These are phyloP conservation scores for Boletellus deceptivus DNA, from an alignment of 1,284 basidiomycete genomes.

Conservation along the genomic window DNA sequence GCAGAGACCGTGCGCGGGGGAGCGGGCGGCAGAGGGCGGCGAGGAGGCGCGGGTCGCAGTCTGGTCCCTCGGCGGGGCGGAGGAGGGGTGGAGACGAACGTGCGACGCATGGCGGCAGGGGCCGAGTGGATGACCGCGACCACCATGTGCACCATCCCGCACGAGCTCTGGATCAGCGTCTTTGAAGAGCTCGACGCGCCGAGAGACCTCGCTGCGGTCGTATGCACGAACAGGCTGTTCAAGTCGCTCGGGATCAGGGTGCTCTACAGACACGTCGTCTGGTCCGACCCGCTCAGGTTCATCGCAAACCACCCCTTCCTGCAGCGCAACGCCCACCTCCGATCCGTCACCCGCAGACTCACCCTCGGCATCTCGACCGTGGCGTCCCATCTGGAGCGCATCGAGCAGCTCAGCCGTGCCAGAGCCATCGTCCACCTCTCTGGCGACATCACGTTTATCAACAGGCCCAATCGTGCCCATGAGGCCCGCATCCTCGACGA, in stretches of 20 bases:
- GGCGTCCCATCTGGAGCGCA: constrained; percentile 17
- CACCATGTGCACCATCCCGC: constrained; percentile 20
- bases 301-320: constrained; percentile 19
- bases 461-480: constrained; percentile 18
- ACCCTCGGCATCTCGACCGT: constrained; percentile 29
- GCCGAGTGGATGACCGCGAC: neutral
- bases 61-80: neutral
- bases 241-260: constrained; percentile 31
- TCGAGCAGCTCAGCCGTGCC: constrained; percentile 29
- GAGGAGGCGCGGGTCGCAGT: too few species aligned
- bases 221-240: constrained; percentile 34
- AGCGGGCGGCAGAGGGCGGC: neutral
- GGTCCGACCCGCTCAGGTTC: constrained; percentile 33
- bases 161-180: constrained; percentile 29
- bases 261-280: constrained; percentile 38
- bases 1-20: neutral
- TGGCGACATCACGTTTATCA: constrained; percentile 12
- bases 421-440: constrained; percentile 23
- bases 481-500: constrained; percentile 30
- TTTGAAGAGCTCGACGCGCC: constrained; percentile 30
- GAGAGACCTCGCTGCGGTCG: constrained; percentile 33
- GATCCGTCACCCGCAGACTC: constrained; percentile 19
- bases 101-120: neutral
- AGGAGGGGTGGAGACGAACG: neutral
- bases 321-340: constrained; percentile 4